Evolutionary conservation across 2,329 filamentous ascomycete genomes (phyloP).

Genomic region (Trichoderma sp.): DNA sequence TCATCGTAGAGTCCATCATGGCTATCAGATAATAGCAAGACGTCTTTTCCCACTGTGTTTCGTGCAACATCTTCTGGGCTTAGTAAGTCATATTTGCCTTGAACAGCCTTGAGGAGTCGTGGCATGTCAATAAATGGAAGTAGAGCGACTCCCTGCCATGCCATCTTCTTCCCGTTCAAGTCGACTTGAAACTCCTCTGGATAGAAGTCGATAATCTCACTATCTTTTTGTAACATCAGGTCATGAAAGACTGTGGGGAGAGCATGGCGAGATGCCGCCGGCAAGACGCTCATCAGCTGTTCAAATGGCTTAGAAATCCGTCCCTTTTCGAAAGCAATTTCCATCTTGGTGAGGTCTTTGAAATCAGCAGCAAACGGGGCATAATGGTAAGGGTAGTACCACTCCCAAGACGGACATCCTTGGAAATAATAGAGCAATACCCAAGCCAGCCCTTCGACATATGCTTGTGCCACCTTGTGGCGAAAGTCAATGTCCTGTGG

Average conservation of each 20-base stretch:
- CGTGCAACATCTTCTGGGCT: conserved; percentile 74
- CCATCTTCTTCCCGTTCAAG: conserved; percentile 96
- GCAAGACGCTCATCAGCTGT: conserved; percentile 96
- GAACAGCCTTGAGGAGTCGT: conserved; percentile 78
- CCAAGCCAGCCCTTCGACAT: conserved; percentile 94
- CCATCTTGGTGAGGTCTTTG: conserved; percentile 75
- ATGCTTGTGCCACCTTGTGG: conserved; percentile 83
- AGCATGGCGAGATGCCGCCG: conserved; percentile 88
- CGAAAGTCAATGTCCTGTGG: conserved; percentile 82
- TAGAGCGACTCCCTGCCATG: conserved; percentile 93
- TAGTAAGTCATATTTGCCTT: conserved; percentile 77
- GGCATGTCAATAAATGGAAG: conserved; percentile 96
- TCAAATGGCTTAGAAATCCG: conserved; percentile 89
- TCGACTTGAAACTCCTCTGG: conserved; percentile 92
- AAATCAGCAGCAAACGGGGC: conserved; percentile 97
- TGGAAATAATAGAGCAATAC: conserved; percentile 97
- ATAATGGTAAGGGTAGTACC: conserved; percentile 99
- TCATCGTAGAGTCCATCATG: conserved; percentile 82
- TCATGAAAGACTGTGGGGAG: conserved; percentile 86
- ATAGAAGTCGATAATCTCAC: conserved; percentile 96
- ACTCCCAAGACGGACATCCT: conserved; percentile 97
- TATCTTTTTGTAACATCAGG: conserved; percentile 85
- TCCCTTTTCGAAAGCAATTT: conserved; percentile 81
- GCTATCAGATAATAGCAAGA: conserved; percentile 79
- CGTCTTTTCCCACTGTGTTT: conserved; percentile 78